Base-by-base conservation (phyloP, 2,329 filamentous ascomycete species). In the Neospermospora avenae region DNA sequence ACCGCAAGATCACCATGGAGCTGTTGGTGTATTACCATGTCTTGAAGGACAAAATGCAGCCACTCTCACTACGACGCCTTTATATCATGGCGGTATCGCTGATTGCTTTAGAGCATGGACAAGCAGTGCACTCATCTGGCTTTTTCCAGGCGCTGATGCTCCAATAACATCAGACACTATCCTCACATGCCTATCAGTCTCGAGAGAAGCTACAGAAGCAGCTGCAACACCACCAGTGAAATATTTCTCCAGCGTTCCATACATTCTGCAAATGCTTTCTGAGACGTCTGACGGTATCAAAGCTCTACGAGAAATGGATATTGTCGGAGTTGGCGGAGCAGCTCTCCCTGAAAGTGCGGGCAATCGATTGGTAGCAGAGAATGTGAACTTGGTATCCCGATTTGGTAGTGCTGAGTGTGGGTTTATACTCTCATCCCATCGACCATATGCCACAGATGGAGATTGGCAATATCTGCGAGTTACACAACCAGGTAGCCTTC, bases 381-480 rank as follows among this genome's bases (percentile, higher is more conserved):
- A 76, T 0, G 78, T 88, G 1, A 82, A 81, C 8, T 77, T 88
- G 4, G 74, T 87, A 1, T 87, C 84, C 0, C 76, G 86, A 42
- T 86, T 85, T 69, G 85, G 86, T 2, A 88, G 84, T 66, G 82
- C 84, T 8, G 85, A 89, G 68, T 88, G 84, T 58, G 85, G 85
- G 0, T 88, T 88, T 61, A 70, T 88, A 14, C 76, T 88, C 68
- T 86, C 82, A 3, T 88, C 85, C 0, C 78, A 84, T 68, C 78
- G 85, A 22, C 73, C 84, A 24, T 88, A 82, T 59, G 60, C 58
- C 0, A 69, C 63, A 0, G 84, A 88, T 59, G 77, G 73, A n/a
- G 80, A 81, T 2, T 89, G 84, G 85, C 79, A 86, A 62, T 86
- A 82, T 62, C 75, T 88, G 1, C 77, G 84, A 10, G 71, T 58